phyloP scores from a whole-genome alignment of 345 rosid species.

The Pistacia vera region DNA sequence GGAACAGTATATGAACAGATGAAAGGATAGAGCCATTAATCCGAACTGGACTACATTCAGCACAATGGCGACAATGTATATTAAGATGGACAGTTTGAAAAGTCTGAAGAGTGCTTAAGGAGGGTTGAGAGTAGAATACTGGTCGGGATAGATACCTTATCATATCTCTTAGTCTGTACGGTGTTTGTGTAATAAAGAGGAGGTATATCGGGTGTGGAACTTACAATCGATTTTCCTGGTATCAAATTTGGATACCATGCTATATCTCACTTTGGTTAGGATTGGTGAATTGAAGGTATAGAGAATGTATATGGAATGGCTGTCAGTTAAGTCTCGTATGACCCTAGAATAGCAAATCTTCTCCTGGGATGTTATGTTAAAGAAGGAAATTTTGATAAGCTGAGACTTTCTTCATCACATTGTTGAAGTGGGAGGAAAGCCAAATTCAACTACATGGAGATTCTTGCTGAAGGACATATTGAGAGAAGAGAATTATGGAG shows the following conservation, averaged over 20 bases:
- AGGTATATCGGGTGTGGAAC: constrained; percentile 78
- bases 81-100: constrained; percentile 65
- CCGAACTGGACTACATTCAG: constrained; percentile 97
- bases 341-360: constrained; percentile 85
- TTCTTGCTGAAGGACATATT: constrained; percentile 71
- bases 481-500: constrained; percentile 49
- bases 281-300: constrained; percentile 73
- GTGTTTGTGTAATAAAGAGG: constrained; percentile 68
- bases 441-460: constrained; percentile 80
- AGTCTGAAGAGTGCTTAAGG: constrained; percentile 85
- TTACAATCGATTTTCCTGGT: constrained; percentile 73
- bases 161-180: constrained; percentile 90
- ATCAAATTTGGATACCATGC: constrained; percentile 89
- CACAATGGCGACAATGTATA: constrained; percentile 90
- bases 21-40: constrained; percentile 59
- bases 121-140: constrained; percentile 79
- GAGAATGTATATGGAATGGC: constrained; percentile 82
- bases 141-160: constrained; percentile 80
- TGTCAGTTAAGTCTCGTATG: constrained; percentile 64
- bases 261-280: constrained; percentile 69
- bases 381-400: constrained; percentile 65
- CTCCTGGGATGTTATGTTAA: constrained; percentile 62
- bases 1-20: constrained; percentile 80
- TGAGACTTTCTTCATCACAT: constrained; percentile 59
- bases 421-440: constrained; percentile 75